Conservation (phyloP, 768 basidiomycete species). For the Neoboletus subvelutipes region DNA sequence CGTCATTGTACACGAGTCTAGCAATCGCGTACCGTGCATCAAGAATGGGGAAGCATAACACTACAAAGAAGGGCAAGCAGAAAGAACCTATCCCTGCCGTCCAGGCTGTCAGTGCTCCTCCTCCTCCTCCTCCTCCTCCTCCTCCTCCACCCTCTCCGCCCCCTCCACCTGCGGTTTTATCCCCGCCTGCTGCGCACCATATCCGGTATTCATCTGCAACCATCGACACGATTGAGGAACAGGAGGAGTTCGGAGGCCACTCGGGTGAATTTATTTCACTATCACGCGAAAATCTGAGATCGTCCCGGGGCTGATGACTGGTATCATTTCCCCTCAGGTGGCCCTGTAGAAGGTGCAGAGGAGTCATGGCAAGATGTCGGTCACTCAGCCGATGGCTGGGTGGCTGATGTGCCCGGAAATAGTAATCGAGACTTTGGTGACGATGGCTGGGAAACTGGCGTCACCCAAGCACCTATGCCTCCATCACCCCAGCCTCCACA, state of each 20-base stretch:
- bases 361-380: constrained; percentile 30
- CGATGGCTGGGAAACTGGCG: constrained; percentile 24
- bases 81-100: constrained; percentile 19
- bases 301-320: constrained; percentile 9
- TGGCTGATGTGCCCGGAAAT: constrained; percentile 23
- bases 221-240: constrained; percentile 29
- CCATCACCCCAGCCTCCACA: constrained; percentile 19
- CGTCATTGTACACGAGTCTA: constrained; percentile 27
- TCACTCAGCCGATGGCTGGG: constrained; percentile 30
- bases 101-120: constrained; percentile 3
- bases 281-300: neutral
- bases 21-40: constrained; percentile 14
- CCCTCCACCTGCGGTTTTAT: constrained; percentile 9
- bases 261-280: constrained; percentile 19
- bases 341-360: constrained; percentile 15
- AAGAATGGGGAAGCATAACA: constrained; percentile 30
- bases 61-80: constrained; percentile 36
- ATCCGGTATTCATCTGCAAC: constrained; percentile 17
- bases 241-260: constrained; percentile 20
- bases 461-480: constrained; percentile 16
- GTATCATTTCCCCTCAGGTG: constrained; percentile 16
- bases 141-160: constrained; percentile 13
- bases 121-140: constrained; percentile 11
- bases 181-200: constrained; percentile 29
- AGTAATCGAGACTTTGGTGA: constrained; percentile 13